phyloP scores from a whole-genome alignment of 73 alveolate species.

The Stentor coeruleus region DNA sequence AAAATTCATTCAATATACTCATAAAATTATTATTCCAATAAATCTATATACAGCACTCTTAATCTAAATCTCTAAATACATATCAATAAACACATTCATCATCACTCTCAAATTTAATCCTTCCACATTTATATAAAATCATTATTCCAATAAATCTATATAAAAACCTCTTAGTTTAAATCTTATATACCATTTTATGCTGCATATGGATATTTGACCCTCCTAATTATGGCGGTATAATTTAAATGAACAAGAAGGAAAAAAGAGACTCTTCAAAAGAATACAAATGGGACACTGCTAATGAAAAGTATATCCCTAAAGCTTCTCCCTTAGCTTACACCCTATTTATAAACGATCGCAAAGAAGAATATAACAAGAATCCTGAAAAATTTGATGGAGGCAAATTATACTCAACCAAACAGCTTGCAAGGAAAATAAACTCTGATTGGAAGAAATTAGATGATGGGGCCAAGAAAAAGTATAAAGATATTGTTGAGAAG shows the following conservation, averaged over 20 bases:
- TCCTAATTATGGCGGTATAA: background rate
- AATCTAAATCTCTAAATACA: too few species aligned
- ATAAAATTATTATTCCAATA: too few species aligned
- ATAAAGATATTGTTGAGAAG: background rate
- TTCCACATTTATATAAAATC: too few species aligned
- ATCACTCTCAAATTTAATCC: too few species aligned
- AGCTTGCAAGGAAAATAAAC: background rate
- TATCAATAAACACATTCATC: too few species aligned
- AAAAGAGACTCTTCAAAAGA: background rate
- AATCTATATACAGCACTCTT: too few species aligned
- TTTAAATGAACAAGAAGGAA: background rate
- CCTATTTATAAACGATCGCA: background rate
- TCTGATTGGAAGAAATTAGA: background rate
- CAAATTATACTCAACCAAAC: background rate
- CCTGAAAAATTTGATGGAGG: background rate
- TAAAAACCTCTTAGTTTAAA: too few species aligned
- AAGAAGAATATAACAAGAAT: background rate
- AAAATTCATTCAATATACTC: too few species aligned
- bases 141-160: too few species aligned
- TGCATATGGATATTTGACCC: too few species aligned
- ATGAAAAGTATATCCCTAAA: background rate
- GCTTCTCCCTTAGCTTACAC: constrained; percentile 8
- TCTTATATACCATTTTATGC: too few species aligned
- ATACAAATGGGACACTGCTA: background rate
- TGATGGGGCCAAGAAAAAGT: background rate